Evolutionary conservation across 148 eudicot genomes (phyloP), one percentile per base, ranked within the genome.

Genomic region (Rhododendron ferrugineum): DNA sequence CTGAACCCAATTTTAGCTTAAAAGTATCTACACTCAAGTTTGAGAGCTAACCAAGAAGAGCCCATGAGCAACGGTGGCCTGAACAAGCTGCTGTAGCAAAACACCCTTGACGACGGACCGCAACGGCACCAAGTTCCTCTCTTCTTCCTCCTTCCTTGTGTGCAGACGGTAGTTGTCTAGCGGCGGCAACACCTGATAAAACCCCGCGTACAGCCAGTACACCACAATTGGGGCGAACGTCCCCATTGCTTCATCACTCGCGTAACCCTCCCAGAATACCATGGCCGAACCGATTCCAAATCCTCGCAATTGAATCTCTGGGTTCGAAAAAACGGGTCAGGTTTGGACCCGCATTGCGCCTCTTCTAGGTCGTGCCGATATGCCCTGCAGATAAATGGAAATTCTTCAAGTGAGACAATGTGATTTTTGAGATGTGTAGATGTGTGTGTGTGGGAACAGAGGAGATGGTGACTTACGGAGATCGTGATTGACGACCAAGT

Each of bases 231-330:
- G 94, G 36, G 90, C 92, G 85, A 91, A 87, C 18, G 93, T 92
- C 52, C 90, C 91, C 90, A 92, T 87, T 1, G 84, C 76, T 85
- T 92, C 92, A 85, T 92, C 94, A 36, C 93, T 90, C 22, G 87
- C 89, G 47, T 91, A 88, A 36, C 91, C 91, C 74, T 91, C 93
- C 93, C 93, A 91, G 62, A 91, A 89, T 81, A 91, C 93, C 93
- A 91, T 91, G 83, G 11, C 52, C 47, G 11, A 56, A n/a, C 46
- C 47, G 22, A 56, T 34, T 36, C 70, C 18, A 11, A 56, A 79
- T 7, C 4, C 56, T 13, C 54, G 1, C 11, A 78, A 78, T 46
- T 32, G 3, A 28, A 79, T 50, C 26, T 8, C 3, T 40, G 50
- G 5, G 49, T 9, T 7, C 11, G 16, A 23, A 18, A 80, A 80